These are phyloP conservation scores for Colletotrichum melonis DNA, from an alignment of 2,329 filamentous ascomycete genomes.

Conservation along the genomic window DNA sequence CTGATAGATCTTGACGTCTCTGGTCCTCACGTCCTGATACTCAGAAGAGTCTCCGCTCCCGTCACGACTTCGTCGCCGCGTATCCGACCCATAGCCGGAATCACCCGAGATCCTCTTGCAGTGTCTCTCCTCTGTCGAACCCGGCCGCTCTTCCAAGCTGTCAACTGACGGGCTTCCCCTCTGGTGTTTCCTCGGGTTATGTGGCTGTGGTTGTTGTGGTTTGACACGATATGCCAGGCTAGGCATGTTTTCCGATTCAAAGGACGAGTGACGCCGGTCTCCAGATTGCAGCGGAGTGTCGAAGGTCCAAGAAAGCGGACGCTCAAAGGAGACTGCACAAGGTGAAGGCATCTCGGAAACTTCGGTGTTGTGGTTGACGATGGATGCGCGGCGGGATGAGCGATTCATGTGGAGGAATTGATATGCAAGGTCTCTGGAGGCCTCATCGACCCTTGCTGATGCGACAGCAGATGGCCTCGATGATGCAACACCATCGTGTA, in stretches of 20 bases:
- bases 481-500: background rate
- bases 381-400: background rate
- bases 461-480: background rate
- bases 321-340: background rate
- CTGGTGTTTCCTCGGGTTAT: constrained; percentile 8
- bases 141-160: background rate
- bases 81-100: constrained; percentile 23
- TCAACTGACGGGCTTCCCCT: constrained; percentile 9
- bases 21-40: no score
- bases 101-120: constrained; percentile 16
- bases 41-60: background rate
- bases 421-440: constrained; percentile 17
- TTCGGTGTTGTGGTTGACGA: background rate
- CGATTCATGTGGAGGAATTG: constrained; percentile 22
- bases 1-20: background rate
- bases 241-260: background rate
- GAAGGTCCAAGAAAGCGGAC: background rate
- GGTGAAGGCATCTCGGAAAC: background rate
- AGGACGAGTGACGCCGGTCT: background rate
- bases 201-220: background rate
- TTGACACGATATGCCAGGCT: constrained; percentile 12
- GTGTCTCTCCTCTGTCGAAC: background rate
- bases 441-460: background rate
- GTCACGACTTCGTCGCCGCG: background rate
- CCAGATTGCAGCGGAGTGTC: background rate